Conservation (phyloP, 345 rosid genomes). For the Citropsis articulata region DNA sequence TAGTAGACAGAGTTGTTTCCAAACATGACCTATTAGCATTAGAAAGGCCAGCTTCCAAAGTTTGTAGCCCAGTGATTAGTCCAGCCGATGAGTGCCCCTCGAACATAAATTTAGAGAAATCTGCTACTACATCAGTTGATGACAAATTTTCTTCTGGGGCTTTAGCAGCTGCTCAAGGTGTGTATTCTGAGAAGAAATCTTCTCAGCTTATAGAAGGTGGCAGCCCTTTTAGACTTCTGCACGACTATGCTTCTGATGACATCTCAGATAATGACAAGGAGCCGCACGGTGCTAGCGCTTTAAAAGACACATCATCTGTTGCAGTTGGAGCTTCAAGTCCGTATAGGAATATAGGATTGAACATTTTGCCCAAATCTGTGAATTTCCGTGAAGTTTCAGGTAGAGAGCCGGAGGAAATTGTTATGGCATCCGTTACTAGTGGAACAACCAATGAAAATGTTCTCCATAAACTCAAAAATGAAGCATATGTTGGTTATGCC, state of each 20-base stretch:
- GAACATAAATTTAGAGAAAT: slow-evolving; percentile 16
- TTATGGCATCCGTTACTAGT: slow-evolving; percentile 10
- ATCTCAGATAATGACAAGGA: slow-evolving; percentile 33
- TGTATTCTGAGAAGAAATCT: slow-evolving; percentile 14
- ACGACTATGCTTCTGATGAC: slow-evolving; percentile 51
- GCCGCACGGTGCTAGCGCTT: slow-evolving; percentile 1
- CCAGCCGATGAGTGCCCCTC: slow-evolving; percentile 14
- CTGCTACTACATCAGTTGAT: background rate
- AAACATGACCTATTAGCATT: slow-evolving; percentile 6
- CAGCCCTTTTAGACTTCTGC: slow-evolving; percentile 50
- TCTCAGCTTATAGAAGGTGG: slow-evolving; percentile 20
- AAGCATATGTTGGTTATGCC: slow-evolving; percentile 7
- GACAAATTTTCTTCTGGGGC: background rate
- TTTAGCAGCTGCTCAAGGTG: slow-evolving; percentile 15
- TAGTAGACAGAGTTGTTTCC: slow-evolving; percentile 13
- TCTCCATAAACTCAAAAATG: slow-evolving; percentile 16
- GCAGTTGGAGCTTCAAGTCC: slow-evolving; percentile 12
- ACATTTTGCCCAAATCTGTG: slow-evolving; percentile 3
- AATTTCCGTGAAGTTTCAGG: slow-evolving; percentile 5
- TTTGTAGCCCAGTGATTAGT: slow-evolving; percentile 15
- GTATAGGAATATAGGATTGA: slow-evolving; percentile 16
- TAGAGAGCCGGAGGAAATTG: slow-evolving; percentile 20
- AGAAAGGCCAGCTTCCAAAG: slow-evolving; percentile 11
- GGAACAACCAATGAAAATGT: slow-evolving; percentile 13
- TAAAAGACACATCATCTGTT: slow-evolving; percentile 18